Percentiles rank a stretch among this genome's conserved stretches.
Evolutionary conservation across 2,329 filamentous ascomycete species (phyloP).

Genomic region (Aspergillus aculeatinus): DNA sequence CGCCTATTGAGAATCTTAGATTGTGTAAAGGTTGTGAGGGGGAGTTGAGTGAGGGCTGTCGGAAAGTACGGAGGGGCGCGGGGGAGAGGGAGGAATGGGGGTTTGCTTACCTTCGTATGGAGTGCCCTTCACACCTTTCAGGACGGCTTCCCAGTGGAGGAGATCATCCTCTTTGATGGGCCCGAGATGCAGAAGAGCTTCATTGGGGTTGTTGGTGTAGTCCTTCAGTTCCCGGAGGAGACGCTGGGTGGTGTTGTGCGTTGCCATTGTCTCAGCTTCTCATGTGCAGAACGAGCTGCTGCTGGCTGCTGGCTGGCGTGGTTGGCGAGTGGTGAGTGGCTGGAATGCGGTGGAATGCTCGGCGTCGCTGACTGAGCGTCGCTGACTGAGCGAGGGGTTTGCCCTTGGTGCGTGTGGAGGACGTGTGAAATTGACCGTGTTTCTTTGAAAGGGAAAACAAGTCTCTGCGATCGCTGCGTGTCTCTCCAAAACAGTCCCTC

Average conservation of each 20-base stretch:
- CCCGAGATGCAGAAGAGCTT: constrained; percentile 56
- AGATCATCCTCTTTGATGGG: constrained; percentile 59
- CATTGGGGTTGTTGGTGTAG: constrained; percentile 56
- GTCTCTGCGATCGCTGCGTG: background rate
- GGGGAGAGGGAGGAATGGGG: background rate
- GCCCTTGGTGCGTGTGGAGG: background rate
- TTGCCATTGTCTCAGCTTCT: constrained; percentile 22
- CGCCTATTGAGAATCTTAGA: constrained; percentile 48
- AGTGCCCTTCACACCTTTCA: constrained; percentile 59
- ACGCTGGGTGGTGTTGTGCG: constrained; percentile 53
- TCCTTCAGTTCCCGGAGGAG: constrained; percentile 62
- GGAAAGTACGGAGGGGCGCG: background rate
- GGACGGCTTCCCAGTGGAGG: constrained; percentile 59
- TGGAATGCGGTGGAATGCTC: background rate
- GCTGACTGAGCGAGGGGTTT: background rate
- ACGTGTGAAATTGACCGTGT: background rate
- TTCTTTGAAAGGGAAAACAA: background rate
- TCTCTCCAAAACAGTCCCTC: background rate
- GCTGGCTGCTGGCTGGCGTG: background rate
- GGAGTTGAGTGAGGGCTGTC: background rate
- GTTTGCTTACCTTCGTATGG: constrained; percentile 57
- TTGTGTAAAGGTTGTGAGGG: background rate
- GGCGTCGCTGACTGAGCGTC: background rate
- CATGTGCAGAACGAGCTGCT: background rate
- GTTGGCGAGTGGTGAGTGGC: background rate